Conservation (phyloP, 495 filamentous ascomycete species). For the Penicillium silybi region DNA sequence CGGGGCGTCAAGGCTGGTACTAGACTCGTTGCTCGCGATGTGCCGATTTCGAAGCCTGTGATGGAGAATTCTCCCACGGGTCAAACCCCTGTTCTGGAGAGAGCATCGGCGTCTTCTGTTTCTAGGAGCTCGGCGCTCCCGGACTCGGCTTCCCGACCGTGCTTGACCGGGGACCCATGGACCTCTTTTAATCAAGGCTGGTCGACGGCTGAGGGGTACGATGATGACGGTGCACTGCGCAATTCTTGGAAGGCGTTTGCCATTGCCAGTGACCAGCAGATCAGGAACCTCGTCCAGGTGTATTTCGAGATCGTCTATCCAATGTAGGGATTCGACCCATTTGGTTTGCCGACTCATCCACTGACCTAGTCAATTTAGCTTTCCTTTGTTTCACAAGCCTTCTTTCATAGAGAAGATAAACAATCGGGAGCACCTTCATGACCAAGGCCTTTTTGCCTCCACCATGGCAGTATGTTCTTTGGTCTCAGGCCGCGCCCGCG, state of each 20-base stretch:
- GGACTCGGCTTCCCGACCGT: slow-evolving; percentile 13
- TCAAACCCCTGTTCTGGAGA: slow-evolving; percentile 2
- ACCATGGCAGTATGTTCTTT: slow-evolving; percentile 49
- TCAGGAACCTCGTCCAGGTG: slow-evolving; percentile 34
- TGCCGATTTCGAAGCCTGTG: neutral
- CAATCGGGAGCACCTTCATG: slow-evolving; percentile 35
- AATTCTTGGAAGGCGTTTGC: slow-evolving; percentile 33
- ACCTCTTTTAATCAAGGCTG: slow-evolving; percentile 18
- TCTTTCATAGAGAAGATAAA: slow-evolving; percentile 34
- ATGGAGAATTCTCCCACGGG: slow-evolving; percentile 1
- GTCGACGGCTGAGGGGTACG: slow-evolving; percentile 19
- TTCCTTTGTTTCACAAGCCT: slow-evolving; percentile 47
- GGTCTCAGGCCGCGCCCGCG: slow-evolving; percentile 40
- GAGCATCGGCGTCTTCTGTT: slow-evolving; percentile 15
- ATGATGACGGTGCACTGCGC: slow-evolving; percentile 23
- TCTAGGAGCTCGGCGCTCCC: slow-evolving; percentile 20
- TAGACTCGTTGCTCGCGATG: slow-evolving; percentile 8
- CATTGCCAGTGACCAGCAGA: slow-evolving; percentile 25
- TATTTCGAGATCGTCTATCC: slow-evolving; percentile 45
- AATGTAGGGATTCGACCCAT: slow-evolving; percentile 15
- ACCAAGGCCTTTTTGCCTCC: slow-evolving; percentile 42
- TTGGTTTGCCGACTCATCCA: neutral
- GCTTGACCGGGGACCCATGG: slow-evolving; percentile 22
- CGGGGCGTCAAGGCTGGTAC: slow-evolving; percentile 48
- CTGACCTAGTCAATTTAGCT: slow-evolving; percentile 25